Percentiles rank a stretch among this genome's conserved stretches.
These are phyloP conservation scores for Amanita brunnescens DNA, from an alignment of 768 basidiomycete genomes.

Conservation along the genomic window DNA sequence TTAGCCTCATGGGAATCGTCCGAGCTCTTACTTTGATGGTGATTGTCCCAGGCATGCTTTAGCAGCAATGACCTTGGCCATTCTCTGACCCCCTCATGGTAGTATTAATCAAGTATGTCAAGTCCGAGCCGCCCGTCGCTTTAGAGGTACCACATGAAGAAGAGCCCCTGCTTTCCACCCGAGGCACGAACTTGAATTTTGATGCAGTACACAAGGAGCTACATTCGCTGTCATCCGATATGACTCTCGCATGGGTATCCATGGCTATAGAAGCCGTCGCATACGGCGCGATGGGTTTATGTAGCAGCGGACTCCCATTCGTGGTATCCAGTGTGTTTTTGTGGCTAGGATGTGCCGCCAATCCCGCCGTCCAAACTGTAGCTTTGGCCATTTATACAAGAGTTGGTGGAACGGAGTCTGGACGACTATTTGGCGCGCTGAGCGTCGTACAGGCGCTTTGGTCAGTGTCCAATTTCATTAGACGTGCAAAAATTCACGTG, in stretches of 20 bases:
- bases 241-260: conserved; percentile 57
- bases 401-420: conserved; percentile 53
- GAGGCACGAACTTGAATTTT: conserved; percentile 10
- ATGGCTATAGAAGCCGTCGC: conserved; percentile 45
- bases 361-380: conserved; percentile 62
- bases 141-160: conserved; percentile 16
- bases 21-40: conserved; percentile 49
- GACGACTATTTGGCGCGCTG: conserved; percentile 72
- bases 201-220: conserved; percentile 18
- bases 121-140: conserved; percentile 29
- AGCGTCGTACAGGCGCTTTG: conserved; percentile 65
- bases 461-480: conserved; percentile 23
- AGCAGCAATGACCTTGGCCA: neutral
- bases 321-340: conserved; percentile 38
- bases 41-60: conserved; percentile 50
- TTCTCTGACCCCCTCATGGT: neutral
- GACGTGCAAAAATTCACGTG: conserved; percentile 1
- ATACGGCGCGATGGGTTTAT: conserved; percentile 41
- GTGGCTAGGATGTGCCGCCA: conserved; percentile 54
- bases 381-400: conserved; percentile 56
- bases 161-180: conserved; percentile 22
- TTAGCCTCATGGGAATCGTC: conserved; percentile 43
- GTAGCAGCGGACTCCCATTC: conserved; percentile 41
- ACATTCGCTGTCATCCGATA: conserved; percentile 52
- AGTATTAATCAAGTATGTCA: conserved; percentile 51